Base-by-base conservation (phyloP, 805 yeast genomes). In the Ogataea henricii region DNA sequence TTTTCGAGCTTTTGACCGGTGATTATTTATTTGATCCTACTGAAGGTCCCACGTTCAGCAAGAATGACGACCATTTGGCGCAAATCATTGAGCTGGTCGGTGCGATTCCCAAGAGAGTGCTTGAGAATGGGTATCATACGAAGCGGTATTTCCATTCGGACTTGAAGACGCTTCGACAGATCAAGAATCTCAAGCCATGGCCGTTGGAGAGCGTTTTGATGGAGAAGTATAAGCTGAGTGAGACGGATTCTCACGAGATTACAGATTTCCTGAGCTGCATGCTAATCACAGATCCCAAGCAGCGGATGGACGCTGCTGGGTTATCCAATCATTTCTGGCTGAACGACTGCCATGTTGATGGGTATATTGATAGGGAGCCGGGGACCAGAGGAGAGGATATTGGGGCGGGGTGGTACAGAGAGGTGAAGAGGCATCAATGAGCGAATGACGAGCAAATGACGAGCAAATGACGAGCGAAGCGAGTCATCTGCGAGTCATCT, bases 31-130 rank as follows among this genome's bases (percentile, higher is more conserved):
- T 92, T 66, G 97, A 92, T 65, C 99, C 99, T 4, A 79, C 82
- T 44, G 81, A 81, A 52, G 90, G 91, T 1, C 80, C 78, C 46
- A 73, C 86, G 4, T 92, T 89, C 68, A 65, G 83, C 41, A 91
- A 91, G 61, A 96, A 91, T 66, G 97, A 92, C 62, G 99, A 94
- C 65, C 99, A 94, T 66, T 76, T 94, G 58, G 98, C 98, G 0
- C 98, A 94, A 66, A 89, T 94, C 12, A 83, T 94, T 29, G 98
- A 92, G 54, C 55, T 69, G 16, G 59, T 68, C 18, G 71, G 72
- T 2, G 55, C 64, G 6, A 60, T 69, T 9, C 70, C 66, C 75
- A 81, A 54, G 84, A 90, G 40, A 76, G 78, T 64, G 75, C 83
- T 72, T 67, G 87, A 7, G 62, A 78, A 48, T 79, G 82, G 61